phyloP scores from a whole-genome alignment of 257 asterid species.

The Catharanthus roseus region DNA sequence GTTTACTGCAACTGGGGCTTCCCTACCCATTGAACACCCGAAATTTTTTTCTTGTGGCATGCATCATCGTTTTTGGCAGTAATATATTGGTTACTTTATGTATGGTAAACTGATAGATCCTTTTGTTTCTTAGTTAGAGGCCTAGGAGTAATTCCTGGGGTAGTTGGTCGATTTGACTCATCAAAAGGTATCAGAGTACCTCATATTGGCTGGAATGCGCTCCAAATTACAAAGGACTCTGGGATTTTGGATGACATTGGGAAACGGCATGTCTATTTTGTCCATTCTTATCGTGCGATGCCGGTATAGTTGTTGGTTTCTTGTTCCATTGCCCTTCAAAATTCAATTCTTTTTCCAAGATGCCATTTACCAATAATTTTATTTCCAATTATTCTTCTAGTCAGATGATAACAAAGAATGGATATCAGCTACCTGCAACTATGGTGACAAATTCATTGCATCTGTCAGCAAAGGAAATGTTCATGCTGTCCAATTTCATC shows the following conservation, averaged over 20 bases:
- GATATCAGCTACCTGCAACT: conserved; percentile 83
- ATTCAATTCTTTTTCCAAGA: background rate
- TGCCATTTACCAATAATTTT: conserved; percentile 8
- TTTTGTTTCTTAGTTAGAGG: conserved; percentile 63
- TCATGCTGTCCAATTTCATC: conserved; percentile 96
- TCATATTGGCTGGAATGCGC: conserved; percentile 97
- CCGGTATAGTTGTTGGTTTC: conserved; percentile 47
- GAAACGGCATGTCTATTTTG: conserved; percentile 84
- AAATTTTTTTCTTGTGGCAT: background rate
- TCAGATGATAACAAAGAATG: conserved; percentile 80
- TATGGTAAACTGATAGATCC: conserved; percentile 15
- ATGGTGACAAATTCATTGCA: conserved; percentile 74
- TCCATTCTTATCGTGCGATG: conserved; percentile 88
- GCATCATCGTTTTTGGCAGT: background rate
- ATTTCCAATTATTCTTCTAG: conserved; percentile 27
- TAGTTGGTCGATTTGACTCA: conserved; percentile 88
- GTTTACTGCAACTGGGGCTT: background rate
- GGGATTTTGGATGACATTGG: conserved; percentile 77
- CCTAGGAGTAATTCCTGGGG: conserved; percentile 92
- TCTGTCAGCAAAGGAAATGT: conserved; percentile 85
- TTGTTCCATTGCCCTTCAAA: conserved; percentile 2
- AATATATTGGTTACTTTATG: conserved; percentile 7
- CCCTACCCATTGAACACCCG: background rate
- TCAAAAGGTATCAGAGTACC: conserved; percentile 79
- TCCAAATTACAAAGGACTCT: conserved; percentile 48